Conservation (phyloP, 352 stramenopile species). For the Globisporangium barbulae region DNA sequence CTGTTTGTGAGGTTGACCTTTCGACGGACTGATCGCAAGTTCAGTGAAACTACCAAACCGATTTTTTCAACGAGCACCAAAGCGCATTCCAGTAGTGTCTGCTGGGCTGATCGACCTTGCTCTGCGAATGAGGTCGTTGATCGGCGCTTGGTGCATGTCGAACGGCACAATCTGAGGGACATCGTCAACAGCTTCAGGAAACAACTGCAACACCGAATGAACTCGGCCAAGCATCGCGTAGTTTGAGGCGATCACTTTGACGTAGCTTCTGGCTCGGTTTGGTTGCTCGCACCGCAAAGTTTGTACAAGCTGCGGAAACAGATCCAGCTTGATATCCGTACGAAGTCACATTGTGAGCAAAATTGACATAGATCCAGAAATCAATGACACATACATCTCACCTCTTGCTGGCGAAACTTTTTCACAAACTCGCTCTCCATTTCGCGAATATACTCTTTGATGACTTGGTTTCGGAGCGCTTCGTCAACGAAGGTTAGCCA, state of each 20-base stretch:
- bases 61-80: conserved; percentile 11
- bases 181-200: conserved; percentile 38
- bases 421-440: conserved; percentile 32
- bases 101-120: conserved; percentile 21
- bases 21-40: background rate
- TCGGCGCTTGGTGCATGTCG: conserved; percentile 31
- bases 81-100: conserved; percentile 29
- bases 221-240: conserved; percentile 43
- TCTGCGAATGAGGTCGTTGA: conserved; percentile 39
- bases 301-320: conserved; percentile 63
- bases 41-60: background rate
- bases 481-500: conserved; percentile 52
- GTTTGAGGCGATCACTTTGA: conserved; percentile 40
- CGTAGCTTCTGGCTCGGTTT: conserved; percentile 52
- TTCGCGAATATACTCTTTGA: conserved; percentile 37
- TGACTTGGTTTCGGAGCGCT: conserved; percentile 30
- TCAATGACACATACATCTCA: conserved; percentile 2
- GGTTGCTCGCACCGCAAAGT: conserved; percentile 54
- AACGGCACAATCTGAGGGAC: conserved; percentile 29
- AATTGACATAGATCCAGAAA: background rate
- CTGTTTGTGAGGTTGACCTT: conserved; percentile 10
- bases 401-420: conserved; percentile 51
- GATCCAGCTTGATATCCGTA: conserved; percentile 24
- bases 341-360: background rate
- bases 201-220: conserved; percentile 28